Base-by-base conservation (phyloP, 345 rosid genomes). In the Euphorbia lathyris region DNA sequence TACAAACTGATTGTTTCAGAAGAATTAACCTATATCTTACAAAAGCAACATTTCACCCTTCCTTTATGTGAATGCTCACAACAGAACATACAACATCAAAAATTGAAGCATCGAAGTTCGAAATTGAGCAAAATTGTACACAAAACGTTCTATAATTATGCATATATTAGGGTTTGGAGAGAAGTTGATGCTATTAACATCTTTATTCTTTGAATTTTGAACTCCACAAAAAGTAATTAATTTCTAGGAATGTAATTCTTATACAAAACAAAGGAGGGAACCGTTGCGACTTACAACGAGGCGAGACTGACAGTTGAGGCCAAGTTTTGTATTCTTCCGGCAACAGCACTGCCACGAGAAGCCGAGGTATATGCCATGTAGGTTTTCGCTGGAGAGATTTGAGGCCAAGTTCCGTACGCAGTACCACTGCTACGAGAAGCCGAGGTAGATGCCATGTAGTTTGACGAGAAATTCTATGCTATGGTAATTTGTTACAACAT, bases 251-350 rank as follows among this genome's bases (percentile, higher is more conserved):
- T 34, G 38, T 34, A 7, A 34, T 17, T 19, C 25, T 11, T 47
- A 30, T 12, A 22, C 12, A 47, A 27, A 22, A 16, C 61, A 32
- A 9, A 1, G 55, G 25, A 8, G 13, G 30, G 14, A 10, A 13
- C 23, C 4, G 12, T n/a, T 8, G n/a, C 56, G 25, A 77, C 89
- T 79, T 76, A 94, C 98, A 7, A 79, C 36, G 29, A 83, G 68
- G 45, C 84, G 79, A 61, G 89, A 63, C 55, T 84, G 82, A 73
- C 72, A 32, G 77, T 79, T n/a, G 78, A 51, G 20, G 97, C 82
- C 0, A 90, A 84, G 56, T 79, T 79, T 51, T 48, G 83, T 68
- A 92, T 78, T 72, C 86, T 72, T 14, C 85, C 87, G 50, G 70
- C 43, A 61, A 79, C 74, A 17, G 78, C 90, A 10, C 79, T 81